These are phyloP conservation scores for Cucurbita pepo DNA, from an alignment of 306 rosid species.

Conservation along the genomic window DNA sequence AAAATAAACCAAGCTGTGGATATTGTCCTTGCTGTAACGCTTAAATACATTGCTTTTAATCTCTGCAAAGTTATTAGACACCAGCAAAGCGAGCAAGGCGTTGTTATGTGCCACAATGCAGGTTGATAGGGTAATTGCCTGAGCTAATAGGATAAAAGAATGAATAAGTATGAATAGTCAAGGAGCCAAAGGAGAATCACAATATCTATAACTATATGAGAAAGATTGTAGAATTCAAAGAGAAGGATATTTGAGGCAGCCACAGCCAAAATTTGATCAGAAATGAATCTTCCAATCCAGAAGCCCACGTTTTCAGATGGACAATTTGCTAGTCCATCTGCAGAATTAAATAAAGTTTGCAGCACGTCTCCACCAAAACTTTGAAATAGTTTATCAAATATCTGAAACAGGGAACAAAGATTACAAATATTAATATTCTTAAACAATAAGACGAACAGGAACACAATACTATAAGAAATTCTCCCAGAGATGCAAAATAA, in stretches of 20 bases:
- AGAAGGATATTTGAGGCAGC: slow-evolving; percentile 91
- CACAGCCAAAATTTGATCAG: slow-evolving; percentile 63
- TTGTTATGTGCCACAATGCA: slow-evolving; percentile 96
- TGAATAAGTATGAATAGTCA: slow-evolving; percentile 63
- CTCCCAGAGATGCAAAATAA: neutral
- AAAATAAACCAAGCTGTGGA: slow-evolving; percentile 83
- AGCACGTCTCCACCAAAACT: slow-evolving; percentile 82
- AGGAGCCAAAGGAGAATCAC: slow-evolving; percentile 36
- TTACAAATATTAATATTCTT: slow-evolving; percentile 1
- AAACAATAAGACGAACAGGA: neutral
- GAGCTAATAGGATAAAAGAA: slow-evolving; percentile 91
- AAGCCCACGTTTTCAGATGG: slow-evolving; percentile 45
- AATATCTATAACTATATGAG: neutral
- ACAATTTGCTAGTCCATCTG: slow-evolving; percentile 77
- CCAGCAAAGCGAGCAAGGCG: slow-evolving; percentile 83
- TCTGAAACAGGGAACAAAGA: slow-evolving; percentile 42
- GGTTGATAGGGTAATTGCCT: slow-evolving; percentile 95
- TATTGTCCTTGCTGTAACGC: slow-evolving; percentile 78
- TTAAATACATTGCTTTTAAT: slow-evolving; percentile 90
- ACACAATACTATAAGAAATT: neutral
- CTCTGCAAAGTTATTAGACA: slow-evolving; percentile 95
- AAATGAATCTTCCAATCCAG: slow-evolving; percentile 75
- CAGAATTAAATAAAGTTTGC: slow-evolving; percentile 80
- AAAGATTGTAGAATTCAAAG: neutral
- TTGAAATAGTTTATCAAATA: slow-evolving; percentile 95